Evolutionary conservation across 345 rosid genomes (phyloP), one percentile per base, ranked within the genome.

Genomic region (Moricandia moricandioides): DNA sequence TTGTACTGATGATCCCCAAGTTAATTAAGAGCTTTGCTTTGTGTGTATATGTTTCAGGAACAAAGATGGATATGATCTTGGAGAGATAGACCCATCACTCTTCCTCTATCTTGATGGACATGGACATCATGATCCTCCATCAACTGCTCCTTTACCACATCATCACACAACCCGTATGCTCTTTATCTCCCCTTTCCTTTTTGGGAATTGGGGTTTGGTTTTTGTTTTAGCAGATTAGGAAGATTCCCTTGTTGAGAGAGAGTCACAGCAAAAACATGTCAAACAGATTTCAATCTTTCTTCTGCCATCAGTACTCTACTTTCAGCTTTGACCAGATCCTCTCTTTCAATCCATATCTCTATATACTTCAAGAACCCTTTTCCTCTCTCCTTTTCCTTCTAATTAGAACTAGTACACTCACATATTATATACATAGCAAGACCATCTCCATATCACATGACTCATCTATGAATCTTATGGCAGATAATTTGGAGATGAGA

Each of bases 51-150:
- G 40, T 61, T 56, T 65, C 76, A 83, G 81, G 71, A 74, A 76
- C 70, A 82, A 84, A 77, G 86, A 85, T 70, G 74, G 74, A 7
- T 90, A 89, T 81, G 96, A 88, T 79, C 60, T 96, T 80, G 98
- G 91, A 64, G 99, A 96, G 76, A 81, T 96, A 73, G 99, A 96
- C 86, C 96, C 88, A 86, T 90, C 98, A 31, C 91, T 92, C 72
- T 88, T 96, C 67, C 91, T 91, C 47, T 92, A 96, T 86, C 88
- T 96, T 35, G 96, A 92, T 75, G 99, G 94, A 76, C 91, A 94
- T 72, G 92, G 91, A 79, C 82, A 79, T 62, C 82, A 79, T 68
- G 75, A 79, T 73, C 72, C 67, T 68, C 79, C 40, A 54, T 65
- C 94, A 45, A 67, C 81, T 72, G 57, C 78, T 68, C 57, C 79